Evolutionary conservation across 495 filamentous ascomycete genomes (phyloP).

Genomic region (Podospora australis): DNA sequence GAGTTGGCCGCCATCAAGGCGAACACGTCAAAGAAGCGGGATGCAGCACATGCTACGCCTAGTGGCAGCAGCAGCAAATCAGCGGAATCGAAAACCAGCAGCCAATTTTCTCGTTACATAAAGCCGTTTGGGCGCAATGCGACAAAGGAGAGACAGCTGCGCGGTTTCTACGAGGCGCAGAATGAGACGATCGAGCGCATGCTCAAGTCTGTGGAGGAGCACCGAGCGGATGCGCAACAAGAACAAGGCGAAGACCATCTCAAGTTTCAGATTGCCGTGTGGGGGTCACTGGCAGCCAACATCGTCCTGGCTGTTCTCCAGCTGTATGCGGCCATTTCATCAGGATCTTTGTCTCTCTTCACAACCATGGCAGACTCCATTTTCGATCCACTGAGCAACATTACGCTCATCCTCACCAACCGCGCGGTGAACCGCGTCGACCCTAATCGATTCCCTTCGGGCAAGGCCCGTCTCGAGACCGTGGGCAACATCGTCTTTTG

Average conservation of each 20-base stretch:
- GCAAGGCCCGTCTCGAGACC: slow-evolving; percentile 92
- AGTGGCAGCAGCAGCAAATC: slow-evolving; percentile 10
- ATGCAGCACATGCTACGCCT: no score
- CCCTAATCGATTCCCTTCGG: slow-evolving; percentile 81
- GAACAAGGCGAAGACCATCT: slow-evolving; percentile 73
- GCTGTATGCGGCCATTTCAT: slow-evolving; percentile 80
- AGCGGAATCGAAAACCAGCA: slow-evolving; percentile 23
- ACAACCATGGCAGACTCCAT: slow-evolving; percentile 97
- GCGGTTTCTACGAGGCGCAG: slow-evolving; percentile 83
- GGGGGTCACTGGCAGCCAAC: slow-evolving; percentile 85
- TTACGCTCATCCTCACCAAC: slow-evolving; percentile 81
- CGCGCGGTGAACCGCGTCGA: slow-evolving; percentile 86
- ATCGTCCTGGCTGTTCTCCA: slow-evolving; percentile 71
- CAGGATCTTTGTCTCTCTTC: slow-evolving; percentile 86
- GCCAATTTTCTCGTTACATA: slow-evolving; percentile 15
- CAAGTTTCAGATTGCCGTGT: slow-evolving; percentile 82
- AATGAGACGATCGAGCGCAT: slow-evolving; percentile 90
- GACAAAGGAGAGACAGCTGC: slow-evolving; percentile 55
- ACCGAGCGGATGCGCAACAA: slow-evolving; percentile 71
- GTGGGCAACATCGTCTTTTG: slow-evolving; percentile 96
- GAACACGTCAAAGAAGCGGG: slow-evolving; percentile 75
- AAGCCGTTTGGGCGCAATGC: slow-evolving; percentile 31
- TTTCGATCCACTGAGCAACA: slow-evolving; percentile 89
- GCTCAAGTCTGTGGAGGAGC: slow-evolving; percentile 89
- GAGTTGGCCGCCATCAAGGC: slow-evolving; percentile 78